Evolutionary conservation across 352 stramenopile genomes (phyloP), one percentile per base, ranked within the genome.

Genomic region (Peronosclerospora sorghi): DNA sequence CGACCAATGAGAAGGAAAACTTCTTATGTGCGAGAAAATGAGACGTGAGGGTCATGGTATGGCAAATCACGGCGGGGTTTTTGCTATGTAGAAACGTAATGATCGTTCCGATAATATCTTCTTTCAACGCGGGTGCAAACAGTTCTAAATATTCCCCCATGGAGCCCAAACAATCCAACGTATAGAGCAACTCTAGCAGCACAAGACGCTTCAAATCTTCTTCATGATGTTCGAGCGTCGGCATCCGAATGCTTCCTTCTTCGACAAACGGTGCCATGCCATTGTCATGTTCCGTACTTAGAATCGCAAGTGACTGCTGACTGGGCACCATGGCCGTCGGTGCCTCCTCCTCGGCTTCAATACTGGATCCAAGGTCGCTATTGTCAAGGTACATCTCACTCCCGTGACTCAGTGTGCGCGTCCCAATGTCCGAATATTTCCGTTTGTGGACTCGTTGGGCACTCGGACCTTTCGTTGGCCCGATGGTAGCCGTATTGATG

Each of bases 61-160:
- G 73, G 2, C 73, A 87, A 30, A 87, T 54, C 26, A 93, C 68
- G 1, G 68, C 81, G 13, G 73, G 65, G 30, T 93, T 88, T 45
- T 83, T 84, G 59, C 69, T 90, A 44, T 90, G 72, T 2, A 93
- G 51, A 48, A 93, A 90, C 5, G 73, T 93, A 29, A 93, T 66
- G 28, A 86, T 80, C 4, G 72, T 87, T 32, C 68, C 72, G 14
- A 90, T 64, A 29, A 87, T 84, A 23, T 93, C 80, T 59, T 93
- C 80, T 45, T 85, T 86, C 21, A 87, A 46, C 13, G 78, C 75
- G 8, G 80, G 76, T 3, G 73, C 80, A 35, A 93, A 85, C 1
- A 93, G 65, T 40, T 93, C 80, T 44, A 87, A 55, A 30, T 93
- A 90, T 35, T 93, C 80, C 5, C 80, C 80, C 62, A 90, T 83